phyloP scores from a whole-genome alignment of 2,329 filamentous ascomycete genomes.

The Cephalotrichum gorgonifer region DNA sequence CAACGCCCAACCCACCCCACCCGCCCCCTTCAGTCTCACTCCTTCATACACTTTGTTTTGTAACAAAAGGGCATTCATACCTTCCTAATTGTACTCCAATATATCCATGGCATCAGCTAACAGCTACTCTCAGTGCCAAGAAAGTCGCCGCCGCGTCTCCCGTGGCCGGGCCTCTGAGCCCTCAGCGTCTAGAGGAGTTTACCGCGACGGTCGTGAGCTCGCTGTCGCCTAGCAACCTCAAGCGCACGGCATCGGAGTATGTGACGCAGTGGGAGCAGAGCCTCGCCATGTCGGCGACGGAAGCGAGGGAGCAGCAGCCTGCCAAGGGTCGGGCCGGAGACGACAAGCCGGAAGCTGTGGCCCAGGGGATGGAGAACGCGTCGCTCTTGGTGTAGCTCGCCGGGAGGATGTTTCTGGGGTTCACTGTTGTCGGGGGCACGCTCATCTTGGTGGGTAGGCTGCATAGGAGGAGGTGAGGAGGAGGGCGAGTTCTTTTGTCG shows the following conservation, averaged over 20 bases:
- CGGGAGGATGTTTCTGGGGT: neutral
- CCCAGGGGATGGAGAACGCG: constrained; percentile 4
- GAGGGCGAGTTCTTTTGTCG: neutral
- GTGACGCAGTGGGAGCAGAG: constrained; percentile 90
- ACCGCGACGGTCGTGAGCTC: constrained; percentile 64
- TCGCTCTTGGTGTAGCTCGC: neutral
- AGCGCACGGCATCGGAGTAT: constrained; percentile 71
- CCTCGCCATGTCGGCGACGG: constrained; percentile 27
- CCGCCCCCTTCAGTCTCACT: constrained; percentile 4
- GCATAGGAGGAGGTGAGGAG: neutral
- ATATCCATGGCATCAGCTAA: too few species aligned
- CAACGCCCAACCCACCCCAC: too few species aligned
- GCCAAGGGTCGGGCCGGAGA: neutral
- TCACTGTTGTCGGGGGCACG: neutral
- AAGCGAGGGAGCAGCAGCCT: neutral
- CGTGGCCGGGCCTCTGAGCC: constrained; percentile 15
- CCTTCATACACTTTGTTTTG: constrained; percentile 1
- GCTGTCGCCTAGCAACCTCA: constrained; percentile 65
- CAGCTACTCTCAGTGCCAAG: too few species aligned
- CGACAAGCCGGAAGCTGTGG: neutral
- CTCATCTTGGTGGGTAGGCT: neutral
- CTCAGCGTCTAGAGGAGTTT: constrained; percentile 41
- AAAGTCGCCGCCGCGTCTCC: constrained; percentile 14
- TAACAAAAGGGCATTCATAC: too few species aligned
- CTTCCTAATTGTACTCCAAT: too few species aligned